phyloP scores from a whole-genome alignment of 805 yeast genomes.

The Candida namnaoensis region DNA sequence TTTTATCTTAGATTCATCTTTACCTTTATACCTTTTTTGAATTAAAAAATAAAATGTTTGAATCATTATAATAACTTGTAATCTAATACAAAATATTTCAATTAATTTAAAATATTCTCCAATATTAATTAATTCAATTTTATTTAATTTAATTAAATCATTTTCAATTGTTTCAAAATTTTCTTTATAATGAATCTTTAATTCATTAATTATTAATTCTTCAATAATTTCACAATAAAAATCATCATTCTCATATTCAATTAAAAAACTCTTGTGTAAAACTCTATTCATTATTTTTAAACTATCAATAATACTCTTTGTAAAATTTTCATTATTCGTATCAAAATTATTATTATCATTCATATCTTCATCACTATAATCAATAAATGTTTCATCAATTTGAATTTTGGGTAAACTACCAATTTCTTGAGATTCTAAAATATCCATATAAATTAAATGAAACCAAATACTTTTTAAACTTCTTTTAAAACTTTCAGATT shows the following conservation, averaged over 20 bases:
- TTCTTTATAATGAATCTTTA: no score
- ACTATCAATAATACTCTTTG: no score
- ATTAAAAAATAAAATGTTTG: background rate
- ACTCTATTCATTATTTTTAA: no score
- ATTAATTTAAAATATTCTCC: no score
- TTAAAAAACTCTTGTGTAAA: no score
- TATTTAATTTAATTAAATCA: no score
- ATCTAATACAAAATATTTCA: background rate
- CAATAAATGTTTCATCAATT: background rate
- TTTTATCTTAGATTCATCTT: background rate
- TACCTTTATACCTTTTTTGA: background rate
- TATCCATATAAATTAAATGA: background rate
- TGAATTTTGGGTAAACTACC: background rate
- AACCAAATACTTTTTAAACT: background rate
- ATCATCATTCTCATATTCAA: no score
- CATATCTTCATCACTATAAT: background rate
- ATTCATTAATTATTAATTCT: no score
- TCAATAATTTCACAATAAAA: background rate
- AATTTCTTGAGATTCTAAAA: background rate
- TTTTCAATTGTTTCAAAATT: no score
- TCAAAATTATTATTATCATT: no score
- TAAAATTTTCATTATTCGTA: no score
- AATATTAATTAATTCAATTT: no score
- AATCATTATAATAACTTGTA: background rate
- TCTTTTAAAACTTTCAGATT: background rate